Percentiles rank a stretch among this genome's conserved stretches.
These are phyloP conservation scores for Amesomyces nigricolor DNA, from an alignment of 2,329 filamentous ascomycete genomes.

Conservation along the genomic window DNA sequence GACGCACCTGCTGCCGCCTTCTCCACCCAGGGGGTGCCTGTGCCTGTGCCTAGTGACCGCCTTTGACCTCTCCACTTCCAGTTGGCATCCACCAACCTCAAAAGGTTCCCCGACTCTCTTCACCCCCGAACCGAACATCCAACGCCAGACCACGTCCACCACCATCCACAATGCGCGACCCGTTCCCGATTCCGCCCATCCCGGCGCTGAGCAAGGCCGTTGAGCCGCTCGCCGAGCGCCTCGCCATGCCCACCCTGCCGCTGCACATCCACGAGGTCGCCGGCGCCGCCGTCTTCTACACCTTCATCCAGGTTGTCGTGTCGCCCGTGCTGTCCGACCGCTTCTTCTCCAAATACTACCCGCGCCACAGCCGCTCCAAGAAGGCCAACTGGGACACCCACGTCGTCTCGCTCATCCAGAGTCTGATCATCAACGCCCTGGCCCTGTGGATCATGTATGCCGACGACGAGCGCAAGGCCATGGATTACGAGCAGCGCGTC, in stretches of 20 bases:
- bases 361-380: conserved; percentile 54
- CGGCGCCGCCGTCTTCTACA: conserved; percentile 61
- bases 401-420: conserved; percentile 77
- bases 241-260: conserved; percentile 61
- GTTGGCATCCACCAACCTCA: not conserved
- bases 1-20: not conserved
- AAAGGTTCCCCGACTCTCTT: not conserved
- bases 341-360: conserved; percentile 60
- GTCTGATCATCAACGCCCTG: conserved; percentile 62
- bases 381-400: conserved; percentile 81
- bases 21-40: not conserved
- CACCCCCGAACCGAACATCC: not conserved
- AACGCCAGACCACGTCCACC: not conserved
- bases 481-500: conserved; percentile 62
- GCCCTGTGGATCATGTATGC: conserved; percentile 67
- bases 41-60: conserved; percentile 9
- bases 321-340: conserved; percentile 60
- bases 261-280: conserved; percentile 74
- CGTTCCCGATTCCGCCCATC: conserved; percentile 59
- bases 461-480: conserved; percentile 62
- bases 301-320: conserved; percentile 58
- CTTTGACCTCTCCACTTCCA: not conserved
- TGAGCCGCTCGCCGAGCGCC: conserved; percentile 58
- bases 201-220: conserved; percentile 53
- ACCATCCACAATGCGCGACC: conserved; percentile 57